Evolutionary conservation across 1,284 basidiomycete species (phyloP).

Genomic region (Malassezia sp.): DNA sequence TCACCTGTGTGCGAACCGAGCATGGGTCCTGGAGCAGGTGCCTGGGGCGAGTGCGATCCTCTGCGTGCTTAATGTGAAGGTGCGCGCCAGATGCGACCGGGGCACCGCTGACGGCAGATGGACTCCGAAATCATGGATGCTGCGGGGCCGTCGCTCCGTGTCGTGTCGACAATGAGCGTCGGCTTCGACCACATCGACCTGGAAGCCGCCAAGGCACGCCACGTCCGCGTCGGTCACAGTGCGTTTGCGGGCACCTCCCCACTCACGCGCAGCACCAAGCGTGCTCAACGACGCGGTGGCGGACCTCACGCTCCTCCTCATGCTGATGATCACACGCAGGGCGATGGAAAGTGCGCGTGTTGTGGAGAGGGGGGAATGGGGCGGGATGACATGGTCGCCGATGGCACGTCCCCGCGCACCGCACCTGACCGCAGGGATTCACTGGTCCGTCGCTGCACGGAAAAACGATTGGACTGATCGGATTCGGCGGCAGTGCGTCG

Average conservation of each 20-base stretch:
- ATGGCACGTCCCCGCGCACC: slow-evolving; percentile 47
- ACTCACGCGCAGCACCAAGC: slow-evolving; percentile 54
- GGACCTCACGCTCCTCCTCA: slow-evolving; percentile 73
- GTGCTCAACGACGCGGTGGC: slow-evolving; percentile 84
- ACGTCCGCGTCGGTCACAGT: slow-evolving; percentile 69
- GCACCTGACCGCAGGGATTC: too few relatives aligned
- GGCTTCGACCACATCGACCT: slow-evolving; percentile 66
- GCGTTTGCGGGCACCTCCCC: too few relatives aligned
- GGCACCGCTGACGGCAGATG: too few relatives aligned
- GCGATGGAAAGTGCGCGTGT: slow-evolving; percentile 56
- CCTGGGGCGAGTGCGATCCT: slow-evolving; percentile 58
- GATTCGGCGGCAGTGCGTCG: slow-evolving; percentile 54
- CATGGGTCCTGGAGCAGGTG: slow-evolving; percentile 69
- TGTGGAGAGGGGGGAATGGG: slow-evolving; percentile 61
- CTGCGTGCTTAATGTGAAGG: slow-evolving; percentile 62
- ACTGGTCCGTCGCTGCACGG: slow-evolving; percentile 59
- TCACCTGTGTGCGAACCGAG: slow-evolving; percentile 53
- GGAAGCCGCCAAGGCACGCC: slow-evolving; percentile 55
- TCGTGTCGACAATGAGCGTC: slow-evolving; percentile 68
- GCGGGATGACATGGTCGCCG: slow-evolving; percentile 63
- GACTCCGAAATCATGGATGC: slow-evolving; percentile 48
- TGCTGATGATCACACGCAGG: slow-evolving; percentile 76
- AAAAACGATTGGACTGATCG: slow-evolving; percentile 73
- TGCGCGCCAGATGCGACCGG: too few relatives aligned
- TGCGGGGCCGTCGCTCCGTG: slow-evolving; percentile 54